A percentile compares a stretch with the other conserved stretches of the same genome.
These are phyloP conservation scores for Auricularia heimuer DNA, from an alignment of 768 basidiomycete genomes.

Conservation along the genomic window DNA sequence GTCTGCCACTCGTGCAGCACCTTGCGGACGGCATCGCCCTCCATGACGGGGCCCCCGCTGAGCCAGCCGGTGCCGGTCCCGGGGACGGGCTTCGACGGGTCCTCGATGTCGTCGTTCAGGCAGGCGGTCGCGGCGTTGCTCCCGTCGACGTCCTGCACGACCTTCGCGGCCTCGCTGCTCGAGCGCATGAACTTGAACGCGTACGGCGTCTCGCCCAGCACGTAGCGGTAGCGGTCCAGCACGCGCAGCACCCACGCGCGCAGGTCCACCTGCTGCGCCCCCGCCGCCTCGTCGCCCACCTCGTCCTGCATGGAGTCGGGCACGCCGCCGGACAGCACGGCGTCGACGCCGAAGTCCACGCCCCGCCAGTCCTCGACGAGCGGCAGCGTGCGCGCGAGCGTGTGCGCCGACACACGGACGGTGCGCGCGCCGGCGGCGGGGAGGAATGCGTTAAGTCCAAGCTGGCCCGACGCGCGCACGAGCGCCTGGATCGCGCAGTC, in stretches of 20 bases:
- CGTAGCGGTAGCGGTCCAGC: background rate
- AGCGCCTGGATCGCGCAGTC: slow-evolving; percentile 28
- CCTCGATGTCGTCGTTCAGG: background rate
- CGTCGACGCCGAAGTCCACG: background rate
- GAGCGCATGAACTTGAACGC: background rate
- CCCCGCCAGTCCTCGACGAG: background rate
- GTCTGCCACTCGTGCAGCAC: background rate
- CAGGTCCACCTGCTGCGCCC: background rate
- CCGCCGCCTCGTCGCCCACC: background rate
- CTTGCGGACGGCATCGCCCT: background rate
- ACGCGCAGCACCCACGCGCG: background rate
- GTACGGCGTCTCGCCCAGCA: background rate
- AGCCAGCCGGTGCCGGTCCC: background rate
- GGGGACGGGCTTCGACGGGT: background rate
- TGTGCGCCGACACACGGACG: background rate
- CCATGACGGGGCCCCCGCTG: background rate
- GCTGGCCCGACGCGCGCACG: slow-evolving; percentile 19
- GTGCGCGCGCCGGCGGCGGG: slow-evolving; percentile 11
- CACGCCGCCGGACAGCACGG: background rate
- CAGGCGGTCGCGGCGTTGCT: background rate
- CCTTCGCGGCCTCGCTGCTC: background rate
- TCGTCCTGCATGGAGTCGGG: background rate
- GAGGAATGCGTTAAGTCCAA: slow-evolving; percentile 28
- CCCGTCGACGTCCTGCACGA: background rate
- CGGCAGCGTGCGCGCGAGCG: background rate